Evolutionary conservation across 345 rosid species (phyloP).

Genomic region (Hypericum perforatum): DNA sequence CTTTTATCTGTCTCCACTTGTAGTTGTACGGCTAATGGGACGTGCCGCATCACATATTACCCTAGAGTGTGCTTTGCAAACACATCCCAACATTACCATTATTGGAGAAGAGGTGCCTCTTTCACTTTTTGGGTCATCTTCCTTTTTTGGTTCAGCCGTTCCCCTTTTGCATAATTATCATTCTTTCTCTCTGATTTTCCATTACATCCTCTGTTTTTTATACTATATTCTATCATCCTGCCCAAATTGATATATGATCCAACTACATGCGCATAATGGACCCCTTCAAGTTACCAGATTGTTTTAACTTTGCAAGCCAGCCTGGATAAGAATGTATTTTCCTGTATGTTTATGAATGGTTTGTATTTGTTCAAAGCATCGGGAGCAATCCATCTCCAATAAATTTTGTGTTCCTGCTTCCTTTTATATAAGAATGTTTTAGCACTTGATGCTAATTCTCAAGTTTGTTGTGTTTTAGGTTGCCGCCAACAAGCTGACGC

Average conservation of each 20-base stretch:
- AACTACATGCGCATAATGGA: too few species aligned
- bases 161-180: neutral
- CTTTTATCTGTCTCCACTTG: constrained; percentile 8
- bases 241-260: neutral
- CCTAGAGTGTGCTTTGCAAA: constrained; percentile 92
- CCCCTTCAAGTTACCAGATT: too few species aligned
- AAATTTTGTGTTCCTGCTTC: too few species aligned
- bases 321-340: too few species aligned
- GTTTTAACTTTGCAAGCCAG: too few species aligned
- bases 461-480: constrained; percentile 38
- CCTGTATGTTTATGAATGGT: too few species aligned
- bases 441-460: neutral
- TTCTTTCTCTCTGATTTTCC: neutral
- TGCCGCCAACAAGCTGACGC: constrained; percentile 59
- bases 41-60: constrained; percentile 99
- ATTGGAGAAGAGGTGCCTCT: constrained; percentile 87
- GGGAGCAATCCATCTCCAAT: too few species aligned
- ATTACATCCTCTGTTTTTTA: neutral
- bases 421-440: too few species aligned
- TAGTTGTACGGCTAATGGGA: constrained; percentile 99
- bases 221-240: neutral
- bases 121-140: constrained; percentile 1
- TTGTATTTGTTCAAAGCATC: too few species aligned
- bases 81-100: constrained; percentile 87
- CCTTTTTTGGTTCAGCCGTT: neutral